phyloP scores from a whole-genome alignment of 1,139 yeast species.

The Casaregolazyma lundiana region DNA sequence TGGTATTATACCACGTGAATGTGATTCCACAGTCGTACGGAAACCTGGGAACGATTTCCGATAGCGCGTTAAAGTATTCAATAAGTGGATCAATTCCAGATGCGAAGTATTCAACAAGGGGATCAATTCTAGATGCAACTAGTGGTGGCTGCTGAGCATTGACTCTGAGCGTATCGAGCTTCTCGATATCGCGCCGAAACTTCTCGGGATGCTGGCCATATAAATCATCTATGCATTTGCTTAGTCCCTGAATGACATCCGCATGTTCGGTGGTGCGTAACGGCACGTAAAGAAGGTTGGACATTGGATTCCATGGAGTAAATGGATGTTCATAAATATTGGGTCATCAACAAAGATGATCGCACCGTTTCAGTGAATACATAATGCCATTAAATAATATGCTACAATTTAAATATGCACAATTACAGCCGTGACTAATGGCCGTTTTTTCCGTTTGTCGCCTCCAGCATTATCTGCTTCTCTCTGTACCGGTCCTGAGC shows the following conservation, averaged over 20 bases:
- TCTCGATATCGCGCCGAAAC: slow-evolving; percentile 50
- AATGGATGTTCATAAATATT: background rate
- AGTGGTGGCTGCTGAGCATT: slow-evolving; percentile 31
- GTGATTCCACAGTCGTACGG: slow-evolving; percentile 43
- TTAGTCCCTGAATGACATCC: slow-evolving; percentile 44
- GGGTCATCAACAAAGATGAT: no score
- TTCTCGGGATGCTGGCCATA: slow-evolving; percentile 62
- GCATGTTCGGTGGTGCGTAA: slow-evolving; percentile 47
- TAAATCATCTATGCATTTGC: slow-evolving; percentile 50
- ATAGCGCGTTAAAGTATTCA: slow-evolving; percentile 4
- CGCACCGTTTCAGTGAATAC: background rate
- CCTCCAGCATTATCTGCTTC: background rate
- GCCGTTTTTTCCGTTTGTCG: background rate
- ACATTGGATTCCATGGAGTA: slow-evolving; percentile 5
- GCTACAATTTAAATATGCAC: slow-evolving; percentile 4
- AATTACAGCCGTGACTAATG: background rate
- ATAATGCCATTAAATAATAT: background rate
- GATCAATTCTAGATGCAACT: slow-evolving; percentile 29
- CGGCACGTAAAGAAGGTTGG: slow-evolving; percentile 41
- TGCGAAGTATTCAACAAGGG: slow-evolving; percentile 17
- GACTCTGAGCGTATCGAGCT: slow-evolving; percentile 40
- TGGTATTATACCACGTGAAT: slow-evolving; percentile 69
- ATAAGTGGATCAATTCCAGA: slow-evolving; percentile 25
- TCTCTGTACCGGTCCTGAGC: slow-evolving; percentile 35
- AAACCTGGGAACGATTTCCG: slow-evolving; percentile 34